These are phyloP conservation scores for Glonium stellatum DNA, from an alignment of 495 filamentous ascomycete genomes.

Conservation along the genomic window DNA sequence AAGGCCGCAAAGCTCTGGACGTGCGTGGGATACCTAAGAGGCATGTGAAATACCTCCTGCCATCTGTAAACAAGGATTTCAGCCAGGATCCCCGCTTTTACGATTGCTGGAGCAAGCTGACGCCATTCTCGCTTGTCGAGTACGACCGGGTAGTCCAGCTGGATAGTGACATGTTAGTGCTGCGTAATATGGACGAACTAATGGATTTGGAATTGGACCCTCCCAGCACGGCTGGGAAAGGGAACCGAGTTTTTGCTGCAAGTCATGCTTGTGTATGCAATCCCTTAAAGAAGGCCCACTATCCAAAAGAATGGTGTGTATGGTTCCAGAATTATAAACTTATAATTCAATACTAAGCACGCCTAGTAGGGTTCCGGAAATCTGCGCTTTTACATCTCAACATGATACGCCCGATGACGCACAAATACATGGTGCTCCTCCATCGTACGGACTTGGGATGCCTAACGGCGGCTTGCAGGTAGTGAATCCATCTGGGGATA, in stretches of 20 bases:
- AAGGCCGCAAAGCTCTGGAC: constrained; percentile 58
- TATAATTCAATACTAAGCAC: constrained; percentile 8
- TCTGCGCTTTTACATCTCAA: constrained; percentile 70
- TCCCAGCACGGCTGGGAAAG: constrained; percentile 44
- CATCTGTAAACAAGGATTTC: constrained; percentile 50
- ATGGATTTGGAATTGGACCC: constrained; percentile 67
- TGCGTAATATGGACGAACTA: constrained; percentile 76
- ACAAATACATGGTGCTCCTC: constrained; percentile 47
- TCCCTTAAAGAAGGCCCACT: constrained; percentile 65
- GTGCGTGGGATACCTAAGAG: constrained; percentile 55
- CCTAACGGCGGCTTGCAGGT: constrained; percentile 72
- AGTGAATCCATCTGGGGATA: constrained; percentile 52
- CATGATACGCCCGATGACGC: constrained; percentile 52
- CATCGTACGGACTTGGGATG: constrained; percentile 52
- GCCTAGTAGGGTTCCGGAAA: constrained; percentile 50
- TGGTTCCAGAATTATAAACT: background rate
- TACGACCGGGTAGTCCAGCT: constrained; percentile 70
- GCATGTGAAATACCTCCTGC: constrained; percentile 56
- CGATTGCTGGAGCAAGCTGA: constrained; percentile 81
- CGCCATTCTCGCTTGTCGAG: constrained; percentile 60
- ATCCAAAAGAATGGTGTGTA: constrained; percentile 62
- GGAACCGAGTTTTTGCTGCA: constrained; percentile 60
- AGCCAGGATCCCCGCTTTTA: constrained; percentile 66
- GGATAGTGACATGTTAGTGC: constrained; percentile 78
- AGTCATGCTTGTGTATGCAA: constrained; percentile 79